Conservation (phyloP, 192 early-diverging fungal genomes). For the Linnemannia hyalina region DNA sequence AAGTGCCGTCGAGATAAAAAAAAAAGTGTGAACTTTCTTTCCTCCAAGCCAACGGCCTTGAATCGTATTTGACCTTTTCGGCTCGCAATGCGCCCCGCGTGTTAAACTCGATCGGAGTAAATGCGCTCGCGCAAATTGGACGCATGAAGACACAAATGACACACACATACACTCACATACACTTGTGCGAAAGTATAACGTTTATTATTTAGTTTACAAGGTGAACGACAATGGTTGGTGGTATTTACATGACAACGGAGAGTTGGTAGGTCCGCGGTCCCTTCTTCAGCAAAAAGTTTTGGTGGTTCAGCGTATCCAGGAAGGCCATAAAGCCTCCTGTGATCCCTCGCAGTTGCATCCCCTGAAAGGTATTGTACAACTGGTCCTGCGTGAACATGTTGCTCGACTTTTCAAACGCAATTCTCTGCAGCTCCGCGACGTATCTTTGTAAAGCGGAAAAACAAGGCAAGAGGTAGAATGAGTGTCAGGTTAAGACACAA, state of each 20-base stretch:
- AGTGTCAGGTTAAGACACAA: not conserved
- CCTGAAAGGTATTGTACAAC: conserved; percentile 63
- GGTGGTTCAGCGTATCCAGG: conserved; percentile 79
- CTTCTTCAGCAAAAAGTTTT: conserved; percentile 80
- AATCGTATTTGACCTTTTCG: not conserved
- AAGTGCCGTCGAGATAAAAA: not conserved
- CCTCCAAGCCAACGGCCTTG: not conserved
- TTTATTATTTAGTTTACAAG: not conserved
- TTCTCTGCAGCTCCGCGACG: conserved; percentile 70
- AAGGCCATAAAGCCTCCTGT: conserved; percentile 75
- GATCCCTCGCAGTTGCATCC: conserved; percentile 58
- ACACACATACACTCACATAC: not conserved
- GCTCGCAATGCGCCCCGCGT: not conserved
- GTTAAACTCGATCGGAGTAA: not conserved
- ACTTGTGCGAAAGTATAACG: too few species aligned
- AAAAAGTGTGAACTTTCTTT: not conserved
- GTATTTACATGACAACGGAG: conserved; percentile 42
- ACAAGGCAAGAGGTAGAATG: conserved; percentile 9
- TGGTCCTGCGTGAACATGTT: conserved; percentile 79
- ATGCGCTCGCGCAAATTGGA: not conserved
- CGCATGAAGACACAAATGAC: not conserved
- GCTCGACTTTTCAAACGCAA: conserved; percentile 70
- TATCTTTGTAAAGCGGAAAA: conserved; percentile 47
- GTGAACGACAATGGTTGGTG: not conserved
- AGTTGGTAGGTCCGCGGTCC: conserved; percentile 75